Conservation (phyloP, 257 asterid genomes). For the Scutellaria baicalensis region DNA sequence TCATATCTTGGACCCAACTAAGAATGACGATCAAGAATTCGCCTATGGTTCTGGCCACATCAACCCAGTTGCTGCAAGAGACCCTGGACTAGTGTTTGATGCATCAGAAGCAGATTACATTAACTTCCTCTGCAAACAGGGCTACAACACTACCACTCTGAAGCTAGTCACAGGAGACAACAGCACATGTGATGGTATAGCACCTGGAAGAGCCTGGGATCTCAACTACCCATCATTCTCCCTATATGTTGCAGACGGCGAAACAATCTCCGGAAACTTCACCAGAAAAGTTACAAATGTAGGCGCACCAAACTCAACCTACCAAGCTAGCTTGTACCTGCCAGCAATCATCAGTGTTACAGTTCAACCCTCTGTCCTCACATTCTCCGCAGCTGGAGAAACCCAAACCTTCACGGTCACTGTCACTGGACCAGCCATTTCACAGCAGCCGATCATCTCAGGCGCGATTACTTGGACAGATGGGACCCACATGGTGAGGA, state of each 20-base stretch:
- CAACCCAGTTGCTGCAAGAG: slow-evolving; percentile 33
- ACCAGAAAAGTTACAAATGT: slow-evolving; percentile 38
- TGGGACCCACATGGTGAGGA: slow-evolving; percentile 32
- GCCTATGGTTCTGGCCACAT: slow-evolving; percentile 46
- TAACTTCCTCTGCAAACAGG: slow-evolving; percentile 50
- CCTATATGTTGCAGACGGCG: slow-evolving; percentile 34
- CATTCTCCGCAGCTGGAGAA: slow-evolving; percentile 41
- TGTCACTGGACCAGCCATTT: slow-evolving; percentile 37
- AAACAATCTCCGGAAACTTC: slow-evolving; percentile 23
- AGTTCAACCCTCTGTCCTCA: slow-evolving; percentile 35
- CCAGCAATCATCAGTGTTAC: slow-evolving; percentile 3
- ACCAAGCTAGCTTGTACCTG: slow-evolving; percentile 14
- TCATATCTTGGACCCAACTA: slow-evolving; percentile 21
- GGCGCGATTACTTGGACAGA: slow-evolving; percentile 42
- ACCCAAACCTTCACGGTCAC: slow-evolving; percentile 38
- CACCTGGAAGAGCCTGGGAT: slow-evolving; percentile 44
- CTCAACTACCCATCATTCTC: slow-evolving; percentile 51
- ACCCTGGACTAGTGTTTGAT: slow-evolving; percentile 40
- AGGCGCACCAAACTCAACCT: slow-evolving; percentile 36
- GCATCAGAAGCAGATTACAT: slow-evolving; percentile 36
- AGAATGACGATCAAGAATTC: slow-evolving; percentile 32
- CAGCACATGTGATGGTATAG: slow-evolving; percentile 21
- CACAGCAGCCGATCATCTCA: slow-evolving; percentile 43
- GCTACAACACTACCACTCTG: slow-evolving; percentile 34
- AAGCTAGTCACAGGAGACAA: slow-evolving; percentile 40